Base-by-base conservation (phyloP, 2,329 filamentous ascomycete genomes). In the Beauveria australis region DNA sequence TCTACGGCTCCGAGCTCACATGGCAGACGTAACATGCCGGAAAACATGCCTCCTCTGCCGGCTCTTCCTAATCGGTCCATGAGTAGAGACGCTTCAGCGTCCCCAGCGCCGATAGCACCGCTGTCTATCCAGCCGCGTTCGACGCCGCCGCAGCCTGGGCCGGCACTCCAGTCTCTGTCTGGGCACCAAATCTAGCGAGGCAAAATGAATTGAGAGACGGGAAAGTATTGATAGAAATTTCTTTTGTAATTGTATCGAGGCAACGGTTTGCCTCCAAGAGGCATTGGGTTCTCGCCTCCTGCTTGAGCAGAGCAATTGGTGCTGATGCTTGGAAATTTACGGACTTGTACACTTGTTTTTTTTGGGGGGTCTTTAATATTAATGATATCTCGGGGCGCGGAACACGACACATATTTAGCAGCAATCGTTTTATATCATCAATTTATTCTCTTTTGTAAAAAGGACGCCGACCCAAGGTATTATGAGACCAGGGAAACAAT, bases 21-120 rank as follows among this genome's bases (percentile, higher is more conserved):
- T 1, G 37, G 24, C 14, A 51, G 46, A 22, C 28, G 47, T 6
- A 40, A 12, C 3, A 33, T 37, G 37, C 19, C 43, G 7, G 63
- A 53, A 14, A 59, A 33, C 5, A 30, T 49, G 53, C 65, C 65
- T 8, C 65, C 64, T 10, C 51, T 65, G 12, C 65, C 64, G 2
- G 46, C 61, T 16, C 57, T 65, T 55, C 63, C 63, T 3, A 52
- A 47, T 37, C 57, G 60, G 7, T 60, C 62, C 8, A 53, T 51
- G 28, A 62, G 28, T n/a, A 48, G 64, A 6, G 57, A 63, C 33
- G 56, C 33, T 6, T 37, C 37, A 3, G 16, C 44, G 48, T 26
- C 44, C 4, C 28, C 58, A n/a, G 26, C 49, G 19, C 28, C 41
- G 54, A 6, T 33, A 30, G 18, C 55, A 24, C 14, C 55, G 43